These are phyloP conservation scores for Pelargonium myrrhifolium DNA, from an alignment of 441 rosid species.

Conservation along the genomic window DNA sequence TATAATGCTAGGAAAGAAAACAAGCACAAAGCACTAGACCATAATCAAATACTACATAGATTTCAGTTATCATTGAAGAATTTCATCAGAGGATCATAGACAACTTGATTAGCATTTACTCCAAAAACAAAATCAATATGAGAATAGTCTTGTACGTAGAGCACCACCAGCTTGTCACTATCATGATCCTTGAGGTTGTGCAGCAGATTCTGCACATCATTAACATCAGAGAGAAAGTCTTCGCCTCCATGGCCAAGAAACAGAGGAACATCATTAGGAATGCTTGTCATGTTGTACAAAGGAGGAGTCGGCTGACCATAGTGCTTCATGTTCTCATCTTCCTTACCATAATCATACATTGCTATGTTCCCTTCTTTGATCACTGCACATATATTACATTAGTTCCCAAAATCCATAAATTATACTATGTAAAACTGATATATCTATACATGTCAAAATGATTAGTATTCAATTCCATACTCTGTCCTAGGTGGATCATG, in stretches of 20 bases:
- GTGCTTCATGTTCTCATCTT: conserved; percentile 36
- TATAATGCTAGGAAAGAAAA: too few relatives aligned
- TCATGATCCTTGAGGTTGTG: conserved; percentile 24
- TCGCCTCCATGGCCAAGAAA: conserved; percentile 28
- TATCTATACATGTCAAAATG: too few relatives aligned
- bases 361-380: conserved; percentile 30
- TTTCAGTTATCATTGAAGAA: conserved; percentile 17
- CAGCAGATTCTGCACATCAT: conserved; percentile 26
- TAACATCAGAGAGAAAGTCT: conserved; percentile 24
- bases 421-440: too few relatives aligned
- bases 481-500: conserved; percentile 41
- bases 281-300: conserved; percentile 29
- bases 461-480: conserved; percentile 20
- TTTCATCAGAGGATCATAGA: conserved; percentile 28
- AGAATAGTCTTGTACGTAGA: conserved; percentile 22
- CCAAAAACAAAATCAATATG: conserved; percentile 32
- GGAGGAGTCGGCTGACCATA: conserved; percentile 41
- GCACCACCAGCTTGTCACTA: conserved; percentile 24
- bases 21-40: too few relatives aligned
- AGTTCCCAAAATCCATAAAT: not conserved
- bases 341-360: conserved; percentile 39
- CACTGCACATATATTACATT: conserved; percentile 22
- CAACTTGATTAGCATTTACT: conserved; percentile 20
- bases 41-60: too few relatives aligned
- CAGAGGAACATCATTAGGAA: conserved; percentile 27